phyloP scores from a whole-genome alignment of 768 basidiomycete genomes.

The Dentipellis sp. region DNA sequence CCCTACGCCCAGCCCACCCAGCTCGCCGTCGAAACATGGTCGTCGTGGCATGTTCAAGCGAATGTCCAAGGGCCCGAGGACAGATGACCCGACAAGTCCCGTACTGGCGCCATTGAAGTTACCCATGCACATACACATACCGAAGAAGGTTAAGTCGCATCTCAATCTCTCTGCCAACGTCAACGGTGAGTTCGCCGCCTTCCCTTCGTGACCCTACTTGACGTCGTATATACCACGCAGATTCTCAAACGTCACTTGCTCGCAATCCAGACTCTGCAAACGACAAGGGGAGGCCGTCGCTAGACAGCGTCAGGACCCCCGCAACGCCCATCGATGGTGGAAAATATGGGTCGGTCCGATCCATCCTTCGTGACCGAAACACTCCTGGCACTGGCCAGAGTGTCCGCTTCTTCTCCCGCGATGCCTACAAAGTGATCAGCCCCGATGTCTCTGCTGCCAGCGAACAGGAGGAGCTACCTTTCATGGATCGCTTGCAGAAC shows the following conservation, averaged over 20 bases:
- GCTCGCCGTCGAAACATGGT: constrained; percentile 12
- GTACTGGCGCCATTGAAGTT: constrained; percentile 9
- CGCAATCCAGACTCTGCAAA: constrained; percentile 22
- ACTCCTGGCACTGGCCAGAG: constrained; percentile 74
- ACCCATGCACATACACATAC: constrained; percentile 5
- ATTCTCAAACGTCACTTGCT: constrained; percentile 13
- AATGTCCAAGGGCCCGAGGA: constrained; percentile 10
- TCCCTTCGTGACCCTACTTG: not conserved
- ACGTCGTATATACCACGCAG: not conserved
- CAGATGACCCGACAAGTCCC: constrained; percentile 7
- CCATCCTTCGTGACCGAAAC: constrained; percentile 61
- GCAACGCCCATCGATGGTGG: constrained; percentile 24
- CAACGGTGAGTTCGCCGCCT: not conserved
- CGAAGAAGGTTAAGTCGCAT: constrained; percentile 15
- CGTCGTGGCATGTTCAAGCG: constrained; percentile 11
- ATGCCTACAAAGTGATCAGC: constrained; percentile 55
- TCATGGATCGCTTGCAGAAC: constrained; percentile 21
- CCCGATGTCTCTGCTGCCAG: constrained; percentile 49
- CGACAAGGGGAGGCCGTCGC: constrained; percentile 14
- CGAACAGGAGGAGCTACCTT: constrained; percentile 21
- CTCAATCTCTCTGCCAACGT: constrained; percentile 8
- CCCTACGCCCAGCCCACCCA: constrained; percentile 10
- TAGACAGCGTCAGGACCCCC: constrained; percentile 15
- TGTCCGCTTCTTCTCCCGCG: constrained; percentile 68
- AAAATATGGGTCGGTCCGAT: constrained; percentile 48